Evolutionary conservation across 1,284 basidiomycete genomes (phyloP), one percentile per base, ranked within the genome.

Genomic region (Malassezia globosa): DNA sequence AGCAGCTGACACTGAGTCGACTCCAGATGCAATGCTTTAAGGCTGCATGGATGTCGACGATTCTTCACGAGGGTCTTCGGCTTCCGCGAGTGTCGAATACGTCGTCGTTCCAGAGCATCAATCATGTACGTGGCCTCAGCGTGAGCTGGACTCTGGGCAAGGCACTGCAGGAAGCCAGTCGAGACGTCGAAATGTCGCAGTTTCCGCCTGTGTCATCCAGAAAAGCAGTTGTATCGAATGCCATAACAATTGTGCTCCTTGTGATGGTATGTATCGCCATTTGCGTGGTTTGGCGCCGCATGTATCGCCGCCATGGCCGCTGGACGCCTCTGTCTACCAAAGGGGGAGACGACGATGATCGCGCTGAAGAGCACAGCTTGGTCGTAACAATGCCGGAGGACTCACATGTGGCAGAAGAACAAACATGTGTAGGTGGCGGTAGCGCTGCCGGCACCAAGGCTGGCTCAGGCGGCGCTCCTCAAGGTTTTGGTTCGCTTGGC

Each of bases 21-120:
- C 74, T 97, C 53, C 81, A 92, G 74, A 86, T 92, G 83, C 94
- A 99, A 69, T 97, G 94, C 72, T 97, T 99, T 82, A 99, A 99
- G 72, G 88, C 92, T 1, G 90, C 92, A 1, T 99, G 94, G 94
- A 80, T 99, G 51, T 82, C 84, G 48, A 96, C 95, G 66, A 84
- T 99, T 21, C 75, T 99, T 4, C 92, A 97, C 66, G 87, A 95
- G 65, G 94, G 92, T 21, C 84, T 99, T 46, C 89, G 88, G 13
- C 81, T 99, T 66, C 94, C 94, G 10, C 80, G 94, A 25, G 46
- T 63, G 46, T 61, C 65, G 54, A 64, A 62, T 36, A 24, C 27
- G 2, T 26, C 82, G 47, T 75, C 81, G 38, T 87, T 97, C 74
- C 94, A 96, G 74, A 87, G 84, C 42, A 77, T 94, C 74, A 89